Evolutionary conservation across 345 rosid species (phyloP).

Genomic region (Populus deltoides): DNA sequence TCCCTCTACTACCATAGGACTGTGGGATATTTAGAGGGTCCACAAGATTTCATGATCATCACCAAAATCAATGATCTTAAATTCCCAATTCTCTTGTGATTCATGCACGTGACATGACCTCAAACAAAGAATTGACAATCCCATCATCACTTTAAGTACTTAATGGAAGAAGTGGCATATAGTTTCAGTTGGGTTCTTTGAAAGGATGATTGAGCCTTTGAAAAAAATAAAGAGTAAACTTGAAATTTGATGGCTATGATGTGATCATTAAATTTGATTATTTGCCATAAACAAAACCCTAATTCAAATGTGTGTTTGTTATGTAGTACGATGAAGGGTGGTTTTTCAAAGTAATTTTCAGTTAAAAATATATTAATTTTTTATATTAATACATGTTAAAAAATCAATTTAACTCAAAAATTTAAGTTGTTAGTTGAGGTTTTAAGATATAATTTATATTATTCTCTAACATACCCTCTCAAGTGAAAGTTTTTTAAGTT

Average conservation of each 20-base stretch:
- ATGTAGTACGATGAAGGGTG: no score
- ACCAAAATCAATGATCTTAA: not conserved
- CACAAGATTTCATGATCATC: not conserved
- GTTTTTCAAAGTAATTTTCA: no score
- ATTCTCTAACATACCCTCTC: accelerated
- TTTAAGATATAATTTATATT: no score
- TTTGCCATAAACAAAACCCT: no score
- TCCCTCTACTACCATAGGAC: not conserved
- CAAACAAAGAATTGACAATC: not conserved
- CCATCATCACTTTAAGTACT: not conserved
- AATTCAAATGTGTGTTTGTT: no score
- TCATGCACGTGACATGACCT: conserved; percentile 10
- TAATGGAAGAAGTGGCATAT: not conserved
- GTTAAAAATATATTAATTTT: no score
- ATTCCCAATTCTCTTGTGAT: conserved; percentile 6
- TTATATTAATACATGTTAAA: no score
- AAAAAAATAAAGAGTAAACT: no score
- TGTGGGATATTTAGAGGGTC: conserved; percentile 6
- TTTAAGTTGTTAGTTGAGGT: no score
- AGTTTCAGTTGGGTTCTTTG: not conserved
- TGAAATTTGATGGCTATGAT: no score
- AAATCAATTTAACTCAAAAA: no score
- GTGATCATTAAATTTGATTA: no score
- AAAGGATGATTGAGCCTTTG: not conserved
- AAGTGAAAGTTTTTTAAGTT: accelerated